These are phyloP conservation scores for Schoenoplectus triqueter DNA, from an alignment of 202 grass and related monocot genomes.

Conservation along the genomic window DNA sequence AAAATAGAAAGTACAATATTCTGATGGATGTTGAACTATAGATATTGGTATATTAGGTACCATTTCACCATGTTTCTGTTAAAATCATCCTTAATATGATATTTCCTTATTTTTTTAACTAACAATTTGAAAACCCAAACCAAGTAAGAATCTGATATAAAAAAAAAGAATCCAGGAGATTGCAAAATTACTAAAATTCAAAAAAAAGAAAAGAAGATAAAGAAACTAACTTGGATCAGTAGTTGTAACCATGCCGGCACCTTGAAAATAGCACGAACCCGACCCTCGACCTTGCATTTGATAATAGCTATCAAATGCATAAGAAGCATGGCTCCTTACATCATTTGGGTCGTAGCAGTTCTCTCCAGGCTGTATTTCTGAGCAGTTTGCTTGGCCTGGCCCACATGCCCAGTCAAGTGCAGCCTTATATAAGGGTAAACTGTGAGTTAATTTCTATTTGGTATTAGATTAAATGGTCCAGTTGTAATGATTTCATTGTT, in stretches of 20 bases:
- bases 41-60: slow-evolving; percentile 18
- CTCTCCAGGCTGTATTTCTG: slow-evolving; percentile 80
- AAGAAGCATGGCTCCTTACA: slow-evolving; percentile 82
- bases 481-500: background rate
- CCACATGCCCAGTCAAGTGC: slow-evolving; percentile 97
- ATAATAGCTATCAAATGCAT: slow-evolving; percentile 89
- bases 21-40: slow-evolving; percentile 9
- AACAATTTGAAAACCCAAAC: background rate
- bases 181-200: background rate
- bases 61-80: background rate
- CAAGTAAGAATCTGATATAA: background rate
- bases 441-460: background rate
- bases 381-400: slow-evolving; percentile 76
- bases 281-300: slow-evolving; percentile 68
- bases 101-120: background rate
- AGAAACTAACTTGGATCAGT: slow-evolving; percentile 81
- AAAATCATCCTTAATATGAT: slow-evolving; percentile 7
- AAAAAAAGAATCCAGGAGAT: background rate
- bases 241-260: slow-evolving; percentile 87
- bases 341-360: slow-evolving; percentile 81
- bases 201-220: background rate
- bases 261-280: slow-evolving; percentile 93
- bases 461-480: background rate
- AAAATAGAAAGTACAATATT: background rate
- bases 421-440: slow-evolving; percentile 39